Percentiles rank a stretch among this genome's conserved stretches.
phyloP scores from a whole-genome alignment of 1,284 basidiomycete genomes.

The Laetiporus sulphureus region DNA sequence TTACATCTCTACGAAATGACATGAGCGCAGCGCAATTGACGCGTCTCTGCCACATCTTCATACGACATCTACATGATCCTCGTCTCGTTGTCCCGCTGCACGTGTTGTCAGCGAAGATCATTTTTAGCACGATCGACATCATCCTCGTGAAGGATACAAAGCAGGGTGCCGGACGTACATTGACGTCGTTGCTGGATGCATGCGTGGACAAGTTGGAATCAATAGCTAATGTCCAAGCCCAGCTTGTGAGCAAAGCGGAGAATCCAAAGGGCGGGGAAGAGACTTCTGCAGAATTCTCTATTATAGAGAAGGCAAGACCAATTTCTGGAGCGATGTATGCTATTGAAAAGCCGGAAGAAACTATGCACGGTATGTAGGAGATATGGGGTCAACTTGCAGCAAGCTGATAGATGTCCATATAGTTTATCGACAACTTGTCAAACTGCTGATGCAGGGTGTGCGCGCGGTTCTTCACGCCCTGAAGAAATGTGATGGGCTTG shows the following conservation, averaged over 20 bases:
- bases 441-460: constrained; percentile 88
- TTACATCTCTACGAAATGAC: constrained; percentile 83
- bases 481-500: constrained; percentile 72
- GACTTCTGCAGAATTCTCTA: constrained; percentile 37
- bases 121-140: constrained; percentile 86
- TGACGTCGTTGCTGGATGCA: constrained; percentile 77
- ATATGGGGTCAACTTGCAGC: constrained; percentile 1
- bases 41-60: constrained; percentile 81
- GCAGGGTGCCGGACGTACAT: constrained; percentile 58
- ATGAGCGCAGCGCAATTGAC: constrained; percentile 77
- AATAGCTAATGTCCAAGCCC: constrained; percentile 63
- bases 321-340: constrained; percentile 70
- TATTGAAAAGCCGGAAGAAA: constrained; percentile 71
- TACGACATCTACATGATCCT: constrained; percentile 87
- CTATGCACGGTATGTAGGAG: constrained; percentile 32
- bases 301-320: constrained; percentile 78
- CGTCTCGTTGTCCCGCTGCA: constrained; percentile 80
- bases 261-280: constrained; percentile 42
- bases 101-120: constrained; percentile 90
- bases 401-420: constrained; percentile 6
- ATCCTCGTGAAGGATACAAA: constrained; percentile 72
- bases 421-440: constrained; percentile 86
- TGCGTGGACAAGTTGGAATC: constrained; percentile 86
- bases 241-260: constrained; percentile 43
- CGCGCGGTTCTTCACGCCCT: constrained; percentile 78